Evolutionary conservation across 257 asterid genomes (phyloP).

Genomic region (Cruciata laevipes): DNA sequence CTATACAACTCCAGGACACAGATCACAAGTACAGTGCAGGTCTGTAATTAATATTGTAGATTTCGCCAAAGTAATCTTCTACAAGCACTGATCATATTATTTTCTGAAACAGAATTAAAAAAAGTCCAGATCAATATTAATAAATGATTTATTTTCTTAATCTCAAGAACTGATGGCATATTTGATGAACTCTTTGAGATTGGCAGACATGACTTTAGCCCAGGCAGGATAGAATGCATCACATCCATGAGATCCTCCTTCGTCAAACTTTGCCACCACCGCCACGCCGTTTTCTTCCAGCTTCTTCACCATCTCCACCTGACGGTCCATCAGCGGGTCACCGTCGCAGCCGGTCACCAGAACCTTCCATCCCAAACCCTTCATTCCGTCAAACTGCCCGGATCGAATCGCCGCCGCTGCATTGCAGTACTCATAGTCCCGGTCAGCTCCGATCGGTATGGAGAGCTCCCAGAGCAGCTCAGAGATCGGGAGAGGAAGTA

Average conservation of each 20-base stretch:
- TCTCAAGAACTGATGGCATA: neutral
- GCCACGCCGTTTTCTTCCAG: slow-evolving; percentile 29
- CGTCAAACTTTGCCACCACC: slow-evolving; percentile 19
- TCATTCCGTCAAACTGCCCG: slow-evolving; percentile 14
- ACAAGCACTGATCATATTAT: too few species aligned
- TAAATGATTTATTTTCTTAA: too few species aligned
- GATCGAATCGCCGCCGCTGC: slow-evolving; percentile 17
- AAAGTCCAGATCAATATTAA: too few species aligned
- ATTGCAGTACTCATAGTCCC: slow-evolving; percentile 41
- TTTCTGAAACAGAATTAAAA: too few species aligned
- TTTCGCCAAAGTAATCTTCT: too few species aligned
- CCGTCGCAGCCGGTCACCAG: slow-evolving; percentile 31
- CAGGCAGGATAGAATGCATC: neutral
- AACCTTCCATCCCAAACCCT: slow-evolving; percentile 21
- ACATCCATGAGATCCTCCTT: slow-evolving; percentile 39
- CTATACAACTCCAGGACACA: too few species aligned
- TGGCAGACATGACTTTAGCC: neutral
- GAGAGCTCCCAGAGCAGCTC: slow-evolving; percentile 39
- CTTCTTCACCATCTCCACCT: slow-evolving; percentile 19
- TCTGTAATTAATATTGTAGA: too few species aligned
- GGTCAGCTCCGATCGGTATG: slow-evolving; percentile 36
- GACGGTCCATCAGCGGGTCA: slow-evolving; percentile 40
- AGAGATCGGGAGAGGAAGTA: slow-evolving; percentile 6
- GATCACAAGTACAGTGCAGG: too few species aligned
- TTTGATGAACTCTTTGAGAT: neutral